phyloP scores from a whole-genome alignment of 208 protist species.

The Leishmania amazonensis region DNA sequence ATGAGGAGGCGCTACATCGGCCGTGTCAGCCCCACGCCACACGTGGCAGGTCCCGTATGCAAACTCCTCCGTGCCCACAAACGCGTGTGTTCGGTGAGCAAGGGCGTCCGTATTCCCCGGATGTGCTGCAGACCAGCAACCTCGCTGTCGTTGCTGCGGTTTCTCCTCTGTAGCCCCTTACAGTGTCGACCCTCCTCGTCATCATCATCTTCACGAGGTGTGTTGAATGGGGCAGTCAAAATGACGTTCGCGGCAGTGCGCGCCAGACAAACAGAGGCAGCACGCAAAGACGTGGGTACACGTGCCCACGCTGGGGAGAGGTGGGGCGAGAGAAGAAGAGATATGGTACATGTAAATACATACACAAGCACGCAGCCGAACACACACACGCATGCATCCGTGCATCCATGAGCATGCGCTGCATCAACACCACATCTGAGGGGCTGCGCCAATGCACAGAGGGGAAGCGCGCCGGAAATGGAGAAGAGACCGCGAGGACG shows the following conservation, averaged over 20 bases:
- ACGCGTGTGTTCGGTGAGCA: background rate
- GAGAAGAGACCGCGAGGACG: background rate
- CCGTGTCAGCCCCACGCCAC: background rate
- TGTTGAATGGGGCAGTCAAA: background rate
- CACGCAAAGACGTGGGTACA: background rate
- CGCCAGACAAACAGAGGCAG: background rate
- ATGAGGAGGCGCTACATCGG: background rate
- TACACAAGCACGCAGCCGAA: background rate
- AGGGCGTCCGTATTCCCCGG: background rate
- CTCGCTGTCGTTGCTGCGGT: background rate
- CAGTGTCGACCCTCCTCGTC: background rate
- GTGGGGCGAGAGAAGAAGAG: conserved; percentile 9
- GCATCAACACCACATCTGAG: background rate
- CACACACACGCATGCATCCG: background rate
- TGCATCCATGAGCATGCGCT: background rate
- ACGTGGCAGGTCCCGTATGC: background rate
- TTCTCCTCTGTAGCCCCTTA: background rate
- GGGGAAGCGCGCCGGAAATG: background rate
- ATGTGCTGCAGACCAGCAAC: background rate
- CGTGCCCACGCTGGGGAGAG: background rate
- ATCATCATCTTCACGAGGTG: background rate
- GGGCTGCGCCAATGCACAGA: background rate
- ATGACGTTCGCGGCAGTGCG: background rate
- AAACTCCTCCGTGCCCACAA: background rate
- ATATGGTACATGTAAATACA: conserved; percentile 2